Evolutionary conservation across 75 land plant genomes (phyloP).

Genomic region (Chamaecyparis obtusa): DNA sequence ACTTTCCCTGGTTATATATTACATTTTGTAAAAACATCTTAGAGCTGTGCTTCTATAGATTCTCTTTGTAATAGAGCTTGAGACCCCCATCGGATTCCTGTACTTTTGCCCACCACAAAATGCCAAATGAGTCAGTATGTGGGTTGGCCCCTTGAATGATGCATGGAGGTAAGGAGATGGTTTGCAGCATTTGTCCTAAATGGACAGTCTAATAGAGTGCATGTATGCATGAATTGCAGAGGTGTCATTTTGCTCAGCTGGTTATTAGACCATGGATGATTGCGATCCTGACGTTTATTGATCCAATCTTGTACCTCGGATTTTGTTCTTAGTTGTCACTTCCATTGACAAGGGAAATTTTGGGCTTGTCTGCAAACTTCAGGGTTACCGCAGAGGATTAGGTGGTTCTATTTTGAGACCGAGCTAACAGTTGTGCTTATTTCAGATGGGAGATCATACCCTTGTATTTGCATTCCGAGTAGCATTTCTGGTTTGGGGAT

Average conservation of each 20-base stretch:
- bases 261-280: background rate
- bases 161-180: background rate
- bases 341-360: background rate
- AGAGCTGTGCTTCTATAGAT: background rate
- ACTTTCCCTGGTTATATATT: background rate
- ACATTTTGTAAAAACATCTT: background rate
- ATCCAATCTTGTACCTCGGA: conserved; percentile 12
- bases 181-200: background rate
- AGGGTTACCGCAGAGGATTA: background rate
- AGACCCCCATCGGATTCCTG: background rate
- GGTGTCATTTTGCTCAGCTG: conserved; percentile 1
- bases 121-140: background rate
- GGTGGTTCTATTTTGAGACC: background rate
- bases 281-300: conserved; percentile 5
- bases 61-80: background rate
- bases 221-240: background rate
- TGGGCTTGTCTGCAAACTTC: conserved; percentile 2
- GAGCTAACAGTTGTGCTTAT: background rate
- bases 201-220: background rate
- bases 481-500: background rate
- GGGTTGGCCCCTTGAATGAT: background rate
- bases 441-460: conserved; percentile 4
- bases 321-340: background rate
- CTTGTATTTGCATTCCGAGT: background rate
- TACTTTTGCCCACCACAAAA: background rate